Percentiles rank a stretch among this genome's conserved stretches.
Conservation (phyloP, 176 grass and related monocot species). For the Themeda triandra region DNA sequence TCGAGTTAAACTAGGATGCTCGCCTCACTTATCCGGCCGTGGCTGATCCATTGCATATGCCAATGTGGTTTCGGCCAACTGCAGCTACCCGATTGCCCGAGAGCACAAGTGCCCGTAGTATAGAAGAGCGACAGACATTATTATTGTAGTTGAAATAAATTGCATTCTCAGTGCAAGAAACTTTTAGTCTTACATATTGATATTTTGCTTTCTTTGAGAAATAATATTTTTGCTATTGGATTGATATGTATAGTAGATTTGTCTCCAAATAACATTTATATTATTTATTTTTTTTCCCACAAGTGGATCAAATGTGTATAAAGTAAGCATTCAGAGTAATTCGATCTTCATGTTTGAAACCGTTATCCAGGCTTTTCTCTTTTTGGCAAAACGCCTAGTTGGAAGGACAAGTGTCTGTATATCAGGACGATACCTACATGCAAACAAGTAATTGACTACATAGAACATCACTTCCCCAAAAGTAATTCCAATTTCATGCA, state of each 20-base stretch:
- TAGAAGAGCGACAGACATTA: too few relatives aligned
- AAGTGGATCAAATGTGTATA: neutral
- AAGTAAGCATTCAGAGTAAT: neutral
- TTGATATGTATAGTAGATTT: neutral
- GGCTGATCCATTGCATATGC: neutral
- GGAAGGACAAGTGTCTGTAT: neutral
- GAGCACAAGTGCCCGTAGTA: neutral
- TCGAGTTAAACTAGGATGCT: accelerated
- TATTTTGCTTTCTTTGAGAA: too few relatives aligned
- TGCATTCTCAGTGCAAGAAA: neutral
- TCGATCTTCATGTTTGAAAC: neutral
- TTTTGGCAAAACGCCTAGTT: neutral
- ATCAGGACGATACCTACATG: neutral
- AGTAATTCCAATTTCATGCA: neutral
- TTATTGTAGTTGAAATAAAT: neutral
- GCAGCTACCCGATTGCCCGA: too few relatives aligned
- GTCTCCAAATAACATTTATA: neutral
- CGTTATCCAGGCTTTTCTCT: neutral
- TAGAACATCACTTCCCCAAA: neutral
- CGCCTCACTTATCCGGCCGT: neutral
- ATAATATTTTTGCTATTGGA: neutral
- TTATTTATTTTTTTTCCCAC: neutral
- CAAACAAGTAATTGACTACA: neutral
- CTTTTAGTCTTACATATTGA: too few relatives aligned
- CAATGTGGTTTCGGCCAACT: neutral